Percentiles rank a stretch among this genome's conserved stretches.
Conservation (phyloP, 2,329 filamentous ascomycete genomes). For the Clathrospora elynae region DNA sequence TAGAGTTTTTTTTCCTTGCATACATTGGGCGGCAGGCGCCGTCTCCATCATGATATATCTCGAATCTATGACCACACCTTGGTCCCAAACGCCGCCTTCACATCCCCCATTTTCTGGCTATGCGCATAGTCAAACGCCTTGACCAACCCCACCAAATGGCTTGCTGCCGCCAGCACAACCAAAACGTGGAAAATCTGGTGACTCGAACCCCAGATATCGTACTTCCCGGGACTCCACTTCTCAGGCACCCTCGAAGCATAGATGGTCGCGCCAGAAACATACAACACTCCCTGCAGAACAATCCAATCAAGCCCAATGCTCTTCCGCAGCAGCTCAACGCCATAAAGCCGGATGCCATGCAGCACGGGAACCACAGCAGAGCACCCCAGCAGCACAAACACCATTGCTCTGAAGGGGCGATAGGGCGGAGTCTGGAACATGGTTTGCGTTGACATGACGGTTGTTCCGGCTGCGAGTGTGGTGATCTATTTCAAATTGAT, state of each 20-base stretch:
- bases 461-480: slow-evolving; percentile 75
- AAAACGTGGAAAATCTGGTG: slow-evolving; percentile 96
- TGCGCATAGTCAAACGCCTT: slow-evolving; percentile 89
- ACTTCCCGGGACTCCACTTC: slow-evolving; percentile 73
- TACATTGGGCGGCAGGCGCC: too few species aligned
- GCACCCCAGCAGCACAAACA: slow-evolving; percentile 87
- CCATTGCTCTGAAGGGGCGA: slow-evolving; percentile 81
- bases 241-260: slow-evolving; percentile 91
- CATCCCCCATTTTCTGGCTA: slow-evolving; percentile 42
- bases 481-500: slow-evolving; percentile 64
- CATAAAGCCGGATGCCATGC: slow-evolving; percentile 73
- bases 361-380: slow-evolving; percentile 83
- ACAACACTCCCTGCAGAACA: slow-evolving; percentile 77
- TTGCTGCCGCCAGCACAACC: slow-evolving; percentile 79
- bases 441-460: slow-evolving; percentile 76
- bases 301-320: slow-evolving; percentile 84
- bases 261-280: slow-evolving; percentile 81
- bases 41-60: background rate
- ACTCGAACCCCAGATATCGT: slow-evolving; percentile 90
- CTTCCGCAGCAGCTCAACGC: slow-evolving; percentile 66
- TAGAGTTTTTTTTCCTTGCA: too few species aligned
- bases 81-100: slow-evolving; percentile 7
- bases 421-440: slow-evolving; percentile 82
- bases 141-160: slow-evolving; percentile 80
- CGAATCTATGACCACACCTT: background rate